These are phyloP conservation scores for Wallacemonas sp. DNA, from an alignment of 208 protist species.

Conservation along the genomic window DNA sequence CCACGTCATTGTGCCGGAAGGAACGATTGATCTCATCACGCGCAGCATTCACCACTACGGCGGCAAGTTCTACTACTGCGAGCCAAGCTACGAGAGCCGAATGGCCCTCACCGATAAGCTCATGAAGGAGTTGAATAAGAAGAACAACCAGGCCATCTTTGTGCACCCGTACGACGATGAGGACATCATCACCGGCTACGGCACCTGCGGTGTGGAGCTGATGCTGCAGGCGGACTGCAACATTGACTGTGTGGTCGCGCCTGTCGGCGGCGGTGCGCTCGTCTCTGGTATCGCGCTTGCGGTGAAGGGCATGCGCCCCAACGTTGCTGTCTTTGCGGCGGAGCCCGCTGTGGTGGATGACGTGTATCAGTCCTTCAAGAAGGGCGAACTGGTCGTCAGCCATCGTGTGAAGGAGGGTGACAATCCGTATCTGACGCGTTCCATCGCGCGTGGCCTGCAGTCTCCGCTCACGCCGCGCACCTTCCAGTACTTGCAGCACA, in stretches of 20 bases:
- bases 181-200: constrained; percentile 89
- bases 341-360: constrained; percentile 46
- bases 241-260: constrained; percentile 86
- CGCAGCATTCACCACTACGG: constrained; percentile 62
- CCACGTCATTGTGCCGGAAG: constrained; percentile 88
- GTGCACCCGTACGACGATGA: constrained; percentile 94
- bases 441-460: constrained; percentile 12
- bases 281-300: constrained; percentile 87
- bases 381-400: constrained; percentile 30
- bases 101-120: constrained; percentile 35
- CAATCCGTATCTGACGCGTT: constrained; percentile 11
- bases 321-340: constrained; percentile 87
- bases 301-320: constrained; percentile 88
- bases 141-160: constrained; percentile 64
- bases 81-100: constrained; percentile 53
- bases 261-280: constrained; percentile 88
- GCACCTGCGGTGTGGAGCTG: constrained; percentile 88
- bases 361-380: constrained; percentile 41
- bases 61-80: constrained; percentile 46
- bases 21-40: constrained; percentile 77
- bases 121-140: constrained; percentile 46
- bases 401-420: constrained; percentile 10
- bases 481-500: constrained; percentile 37
- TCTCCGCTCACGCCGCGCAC: constrained; percentile 23
- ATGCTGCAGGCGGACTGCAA: constrained; percentile 80